Base-by-base conservation (phyloP, 495 filamentous ascomycete genomes). In the Stereocaulon alpinum region DNA sequence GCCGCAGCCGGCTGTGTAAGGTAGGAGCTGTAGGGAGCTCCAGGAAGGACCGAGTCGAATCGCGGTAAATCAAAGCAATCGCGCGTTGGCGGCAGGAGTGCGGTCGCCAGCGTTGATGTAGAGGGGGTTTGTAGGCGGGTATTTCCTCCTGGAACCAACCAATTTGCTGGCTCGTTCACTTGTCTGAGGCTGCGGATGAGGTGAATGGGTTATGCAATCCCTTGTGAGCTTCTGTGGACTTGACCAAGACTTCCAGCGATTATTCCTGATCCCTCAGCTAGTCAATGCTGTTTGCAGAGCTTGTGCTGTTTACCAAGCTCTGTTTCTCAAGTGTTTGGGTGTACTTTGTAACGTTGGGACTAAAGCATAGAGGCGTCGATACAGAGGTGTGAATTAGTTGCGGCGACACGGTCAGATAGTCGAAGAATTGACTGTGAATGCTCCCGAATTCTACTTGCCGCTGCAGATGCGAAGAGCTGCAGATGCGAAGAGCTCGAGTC, bases 51-150 rank as follows among this genome's bases (percentile, higher is more conserved):
- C 4, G 59, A 49, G 40, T 59, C 60, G 27, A 65, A 49, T 41
- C 56, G 51, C 42, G 60, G 56, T 14, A 57, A 44, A 12, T 41
- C 49, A 53, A 62, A 62, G 47, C 62, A 59, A 49, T 65, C 60
- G 44, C 63, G 52, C 63, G 57, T 45, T 42, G 51, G 60, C 40
- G 56, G 56, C 22, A 50, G 51, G 24, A 58, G 40, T 40, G 44
- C 30, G 52, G 60, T 59, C 50, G 63, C 63, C 63, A 65, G 63
- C 27, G 48, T 60, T 51, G 18, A 44, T 47, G 20, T 2, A 17
- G 20, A 50, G 10, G 24, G 24, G 17, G 1, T 20, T 50, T 51
- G 47, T 59, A 51, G 56, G 44, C 49, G 27, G 37, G 40, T 32
- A 29, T 41, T 12, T 43, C 40, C 34, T 18, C 18, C 10, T 18